phyloP scores from a whole-genome alignment of 352 stramenopile genomes.

The Phytophthora fragariae region DNA sequence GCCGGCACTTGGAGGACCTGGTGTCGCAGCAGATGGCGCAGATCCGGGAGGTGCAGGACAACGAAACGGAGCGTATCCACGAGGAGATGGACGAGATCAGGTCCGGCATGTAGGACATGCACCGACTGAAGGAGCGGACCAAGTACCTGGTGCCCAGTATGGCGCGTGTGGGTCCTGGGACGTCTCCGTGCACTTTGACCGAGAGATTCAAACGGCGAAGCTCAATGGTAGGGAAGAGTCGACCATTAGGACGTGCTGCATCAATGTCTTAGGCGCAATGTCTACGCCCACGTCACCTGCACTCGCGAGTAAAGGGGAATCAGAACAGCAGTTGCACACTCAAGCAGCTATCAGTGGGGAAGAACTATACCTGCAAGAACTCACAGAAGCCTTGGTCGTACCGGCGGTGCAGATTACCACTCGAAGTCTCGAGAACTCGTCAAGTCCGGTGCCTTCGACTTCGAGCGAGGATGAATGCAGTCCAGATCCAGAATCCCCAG shows the following conservation, averaged over 20 bases:
- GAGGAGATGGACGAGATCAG: constrained; percentile 74
- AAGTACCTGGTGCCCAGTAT: constrained; percentile 71
- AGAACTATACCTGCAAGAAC: neutral
- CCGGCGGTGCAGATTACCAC: constrained; percentile 9
- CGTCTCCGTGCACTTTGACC: constrained; percentile 23
- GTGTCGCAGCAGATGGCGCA: constrained; percentile 57
- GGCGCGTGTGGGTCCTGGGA: constrained; percentile 31
- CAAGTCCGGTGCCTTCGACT: neutral
- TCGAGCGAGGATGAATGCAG: neutral
- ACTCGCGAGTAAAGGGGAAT: neutral
- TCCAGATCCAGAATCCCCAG: neutral
- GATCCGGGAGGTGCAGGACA: constrained; percentile 57
- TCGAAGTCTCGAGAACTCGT: constrained; percentile 8
- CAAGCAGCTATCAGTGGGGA: neutral
- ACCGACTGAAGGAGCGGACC: constrained; percentile 72
- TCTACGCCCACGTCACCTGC: neutral
- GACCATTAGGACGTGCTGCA: constrained; percentile 1
- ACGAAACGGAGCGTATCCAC: constrained; percentile 58
- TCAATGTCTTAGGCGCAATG: constrained; percentile 2
- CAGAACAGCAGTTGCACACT: neutral
- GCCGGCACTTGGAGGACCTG: constrained; percentile 59
- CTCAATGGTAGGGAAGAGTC: neutral
- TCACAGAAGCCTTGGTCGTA: neutral
- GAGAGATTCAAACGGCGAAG: neutral
- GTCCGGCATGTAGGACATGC: constrained; percentile 75